A percentile compares a stretch with the other conserved stretches of the same genome.
These are phyloP conservation scores for Dovyalis caffra DNA, from an alignment of 345 rosid species.

Conservation along the genomic window DNA sequence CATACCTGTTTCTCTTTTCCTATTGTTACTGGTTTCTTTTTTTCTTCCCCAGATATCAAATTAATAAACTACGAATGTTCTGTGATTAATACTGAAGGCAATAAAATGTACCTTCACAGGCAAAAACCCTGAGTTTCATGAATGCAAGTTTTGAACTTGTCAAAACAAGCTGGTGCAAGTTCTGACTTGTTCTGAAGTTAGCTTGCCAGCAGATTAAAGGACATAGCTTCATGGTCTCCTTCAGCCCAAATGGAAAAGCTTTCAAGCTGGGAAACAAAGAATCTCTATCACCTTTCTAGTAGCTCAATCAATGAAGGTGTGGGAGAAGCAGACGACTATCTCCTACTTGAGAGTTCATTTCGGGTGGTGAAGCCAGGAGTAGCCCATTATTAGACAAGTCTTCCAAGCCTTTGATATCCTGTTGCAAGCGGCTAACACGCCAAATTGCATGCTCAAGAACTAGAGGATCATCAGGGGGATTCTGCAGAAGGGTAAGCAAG, in stretches of 20 bases:
- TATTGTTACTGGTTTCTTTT: background rate
- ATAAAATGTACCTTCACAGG: slow-evolving; percentile 11
- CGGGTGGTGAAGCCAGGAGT: slow-evolving; percentile 41
- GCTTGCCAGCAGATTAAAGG: background rate
- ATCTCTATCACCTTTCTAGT: slow-evolving; percentile 1
- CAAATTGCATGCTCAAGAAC: slow-evolving; percentile 45
- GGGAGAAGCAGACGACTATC: slow-evolving; percentile 26
- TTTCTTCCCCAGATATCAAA: background rate
- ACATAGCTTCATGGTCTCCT: background rate
- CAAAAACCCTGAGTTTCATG: slow-evolving; percentile 6
- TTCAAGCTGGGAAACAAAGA: background rate
- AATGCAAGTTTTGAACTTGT: background rate
- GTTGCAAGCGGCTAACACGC: slow-evolving; percentile 42
- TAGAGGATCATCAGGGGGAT: slow-evolving; percentile 45
- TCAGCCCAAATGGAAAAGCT: background rate
- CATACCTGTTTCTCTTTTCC: background rate
- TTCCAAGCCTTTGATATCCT: slow-evolving; percentile 50
- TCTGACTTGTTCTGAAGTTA: slow-evolving; percentile 3
- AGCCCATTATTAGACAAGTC: slow-evolving; percentile 50
- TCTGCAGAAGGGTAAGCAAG: slow-evolving; percentile 48
- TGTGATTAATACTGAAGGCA: background rate
- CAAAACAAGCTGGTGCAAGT: slow-evolving; percentile 8
- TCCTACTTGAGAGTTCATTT: slow-evolving; percentile 29
- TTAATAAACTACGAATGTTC: background rate
- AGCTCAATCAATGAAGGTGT: slow-evolving; percentile 25